A percentile compares a stretch with the other conserved stretches of the same genome.
Conservation (phyloP, 2,329 filamentous ascomycete species). For the Malbranchea zuffiana region DNA sequence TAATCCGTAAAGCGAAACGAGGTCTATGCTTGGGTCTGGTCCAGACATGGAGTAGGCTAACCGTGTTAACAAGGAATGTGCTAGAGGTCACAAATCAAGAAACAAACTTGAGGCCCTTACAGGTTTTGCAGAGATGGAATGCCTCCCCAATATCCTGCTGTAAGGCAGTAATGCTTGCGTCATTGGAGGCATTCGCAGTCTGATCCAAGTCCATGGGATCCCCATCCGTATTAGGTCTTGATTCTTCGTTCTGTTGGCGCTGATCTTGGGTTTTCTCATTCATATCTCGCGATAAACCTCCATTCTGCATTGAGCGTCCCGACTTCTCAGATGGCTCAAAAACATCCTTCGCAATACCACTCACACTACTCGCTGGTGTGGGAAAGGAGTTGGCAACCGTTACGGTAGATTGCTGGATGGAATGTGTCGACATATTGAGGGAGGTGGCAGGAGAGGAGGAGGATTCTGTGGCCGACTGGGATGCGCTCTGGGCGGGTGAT, state of each 20-base stretch:
- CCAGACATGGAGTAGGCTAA: slow-evolving; percentile 40
- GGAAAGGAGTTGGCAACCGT: slow-evolving; percentile 34
- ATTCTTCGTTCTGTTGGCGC: background rate
- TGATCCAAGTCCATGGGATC: slow-evolving; percentile 34
- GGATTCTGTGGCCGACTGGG: slow-evolving; percentile 30
- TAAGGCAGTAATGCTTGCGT: slow-evolving; percentile 32
- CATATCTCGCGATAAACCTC: slow-evolving; percentile 16
- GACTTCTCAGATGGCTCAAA: slow-evolving; percentile 14
- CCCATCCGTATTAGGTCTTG: slow-evolving; percentile 13
- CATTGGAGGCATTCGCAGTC: slow-evolving; percentile 18
- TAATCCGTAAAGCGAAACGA: slow-evolving; percentile 49
- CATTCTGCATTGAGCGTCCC: slow-evolving; percentile 13
- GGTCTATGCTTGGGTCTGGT: slow-evolving; percentile 48
- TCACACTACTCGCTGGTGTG: slow-evolving; percentile 37
- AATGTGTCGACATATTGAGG: slow-evolving; percentile 33
- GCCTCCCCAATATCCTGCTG: slow-evolving; percentile 37
- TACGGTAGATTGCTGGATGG: slow-evolving; percentile 32
- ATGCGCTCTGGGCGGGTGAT: slow-evolving; percentile 36
- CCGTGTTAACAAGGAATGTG: slow-evolving; percentile 34
- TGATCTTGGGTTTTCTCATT: slow-evolving; percentile 5
- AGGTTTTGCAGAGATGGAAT: slow-evolving; percentile 40
- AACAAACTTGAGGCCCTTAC: slow-evolving; percentile 35
- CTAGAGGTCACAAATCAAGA: slow-evolving; percentile 24
- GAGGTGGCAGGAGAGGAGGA: slow-evolving; percentile 35
- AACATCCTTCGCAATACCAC: slow-evolving; percentile 26